A percentile compares a stretch with the other conserved stretches of the same genome.
Evolutionary conservation across 345 rosid species (phyloP).

Genomic region (Eutrema yunnanense): DNA sequence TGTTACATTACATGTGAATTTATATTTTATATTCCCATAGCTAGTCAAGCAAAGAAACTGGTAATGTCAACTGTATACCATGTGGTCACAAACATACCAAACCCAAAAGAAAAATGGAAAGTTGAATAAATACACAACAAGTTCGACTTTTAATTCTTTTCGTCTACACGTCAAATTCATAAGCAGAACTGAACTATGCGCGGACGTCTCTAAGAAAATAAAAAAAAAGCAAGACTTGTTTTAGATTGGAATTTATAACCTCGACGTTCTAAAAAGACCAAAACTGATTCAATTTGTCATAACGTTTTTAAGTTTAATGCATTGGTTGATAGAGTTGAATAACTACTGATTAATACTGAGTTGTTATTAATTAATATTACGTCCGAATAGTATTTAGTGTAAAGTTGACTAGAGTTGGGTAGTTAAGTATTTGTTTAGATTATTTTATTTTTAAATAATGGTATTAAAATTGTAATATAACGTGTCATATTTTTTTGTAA

Average conservation of each 20-base stretch:
- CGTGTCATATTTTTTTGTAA: background rate
- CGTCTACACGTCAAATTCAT: background rate
- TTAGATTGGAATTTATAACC: background rate
- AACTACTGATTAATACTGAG: background rate
- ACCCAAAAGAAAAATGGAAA: background rate
- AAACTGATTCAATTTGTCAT: background rate
- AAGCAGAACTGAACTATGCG: background rate
- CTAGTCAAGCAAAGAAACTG: background rate
- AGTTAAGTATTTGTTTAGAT: background rate
- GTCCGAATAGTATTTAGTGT: background rate
- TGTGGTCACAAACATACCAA: conserved; percentile 13
- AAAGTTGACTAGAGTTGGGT: background rate
- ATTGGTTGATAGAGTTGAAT: background rate
- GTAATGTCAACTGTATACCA: conserved; percentile 11
- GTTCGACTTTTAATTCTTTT: conserved; percentile 8
- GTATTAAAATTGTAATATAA: background rate
- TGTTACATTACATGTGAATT: background rate
- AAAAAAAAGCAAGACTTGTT: background rate
- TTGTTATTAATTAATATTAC: background rate
- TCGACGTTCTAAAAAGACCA: background rate
- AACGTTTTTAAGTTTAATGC: background rate
- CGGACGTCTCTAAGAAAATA: background rate
- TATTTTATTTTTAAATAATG: background rate
- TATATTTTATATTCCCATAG: background rate
- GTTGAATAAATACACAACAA: background rate